A percentile compares a stretch with the other conserved stretches of the same genome.
These are phyloP conservation scores for Debaryomyces psychrophilus DNA, from an alignment of 1,139 yeast species.

Conservation along the genomic window DNA sequence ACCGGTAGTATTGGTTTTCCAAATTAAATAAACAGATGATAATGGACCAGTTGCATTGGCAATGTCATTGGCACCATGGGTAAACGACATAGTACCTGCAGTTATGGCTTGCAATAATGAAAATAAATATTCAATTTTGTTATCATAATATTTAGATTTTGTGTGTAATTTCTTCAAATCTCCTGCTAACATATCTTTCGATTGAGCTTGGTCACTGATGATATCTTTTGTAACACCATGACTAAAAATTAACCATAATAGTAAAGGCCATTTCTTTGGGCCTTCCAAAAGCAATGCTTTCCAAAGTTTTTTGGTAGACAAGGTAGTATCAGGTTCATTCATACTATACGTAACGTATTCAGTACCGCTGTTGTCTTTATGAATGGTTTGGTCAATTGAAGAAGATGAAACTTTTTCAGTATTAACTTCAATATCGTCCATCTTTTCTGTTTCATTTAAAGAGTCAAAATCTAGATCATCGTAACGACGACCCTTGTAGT, in stretches of 20 bases:
- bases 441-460: conserved; percentile 19
- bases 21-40: conserved; percentile 64
- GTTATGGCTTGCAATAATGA: conserved; percentile 73
- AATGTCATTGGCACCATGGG: conserved; percentile 83
- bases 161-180: conserved; percentile 55
- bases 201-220: conserved; percentile 49
- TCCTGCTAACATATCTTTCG: conserved; percentile 37
- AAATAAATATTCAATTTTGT: conserved; percentile 70
- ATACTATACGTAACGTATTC: background rate
- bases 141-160: conserved; percentile 67
- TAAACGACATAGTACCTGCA: conserved; percentile 80
- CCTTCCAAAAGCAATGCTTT: conserved; percentile 41
- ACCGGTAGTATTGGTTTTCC: conserved; percentile 55
- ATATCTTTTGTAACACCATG: conserved; percentile 73
- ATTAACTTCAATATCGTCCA: conserved; percentile 12
- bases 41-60: conserved; percentile 81
- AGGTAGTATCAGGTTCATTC: conserved; percentile 19
- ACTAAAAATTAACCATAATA: conserved; percentile 50
- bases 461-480: conserved; percentile 22
- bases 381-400: conserved; percentile 17
- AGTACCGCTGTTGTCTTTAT: conserved; percentile 15
- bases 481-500: conserved; percentile 63
- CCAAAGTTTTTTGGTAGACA: conserved; percentile 49
- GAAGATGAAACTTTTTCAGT: conserved; percentile 11
- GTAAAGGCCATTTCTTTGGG: conserved; percentile 58